A percentile compares a stretch with the other conserved stretches of the same genome.
Evolutionary conservation across 2,329 filamentous ascomycete species (phyloP).

Genomic region (Colletotrichum simmondsii): DNA sequence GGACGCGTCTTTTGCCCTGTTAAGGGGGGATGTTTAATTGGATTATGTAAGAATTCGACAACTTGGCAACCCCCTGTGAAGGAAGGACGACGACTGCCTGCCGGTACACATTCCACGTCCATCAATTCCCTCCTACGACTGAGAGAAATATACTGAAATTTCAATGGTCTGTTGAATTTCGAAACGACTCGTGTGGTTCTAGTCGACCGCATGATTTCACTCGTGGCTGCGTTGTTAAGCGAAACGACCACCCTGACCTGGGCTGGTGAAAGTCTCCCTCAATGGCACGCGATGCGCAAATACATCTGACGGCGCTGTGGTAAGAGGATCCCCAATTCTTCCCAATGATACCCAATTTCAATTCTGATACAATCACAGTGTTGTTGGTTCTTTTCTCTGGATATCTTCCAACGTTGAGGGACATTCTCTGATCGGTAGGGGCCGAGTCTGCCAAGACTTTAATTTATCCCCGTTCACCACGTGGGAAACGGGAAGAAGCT

Average conservation of each 20-base stretch:
- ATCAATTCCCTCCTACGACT: background rate
- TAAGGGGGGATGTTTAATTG: background rate
- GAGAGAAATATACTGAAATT: background rate
- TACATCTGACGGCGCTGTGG: slow-evolving; percentile 50
- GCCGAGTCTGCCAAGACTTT: background rate
- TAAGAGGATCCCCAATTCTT: slow-evolving; percentile 30
- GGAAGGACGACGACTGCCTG: background rate
- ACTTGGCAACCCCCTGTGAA: background rate
- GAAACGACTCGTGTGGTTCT: background rate
- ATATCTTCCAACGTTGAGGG: slow-evolving; percentile 57
- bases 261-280: background rate
- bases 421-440: slow-evolving; percentile 60
- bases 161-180: background rate
- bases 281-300: slow-evolving; percentile 46
- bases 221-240: background rate
- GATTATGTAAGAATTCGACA: slow-evolving; percentile 11
- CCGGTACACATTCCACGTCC: background rate
- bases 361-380: slow-evolving; percentile 44
- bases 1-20: slow-evolving; percentile 16
- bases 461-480: background rate
- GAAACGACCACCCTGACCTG: background rate
- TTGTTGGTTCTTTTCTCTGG: slow-evolving; percentile 59
- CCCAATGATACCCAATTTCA: background rate
- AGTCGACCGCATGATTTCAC: background rate
- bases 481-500: background rate